These are phyloP conservation scores for Apophysomyces trapeziformis DNA, from an alignment of 371 early-diverging fungal species.

Conservation along the genomic window DNA sequence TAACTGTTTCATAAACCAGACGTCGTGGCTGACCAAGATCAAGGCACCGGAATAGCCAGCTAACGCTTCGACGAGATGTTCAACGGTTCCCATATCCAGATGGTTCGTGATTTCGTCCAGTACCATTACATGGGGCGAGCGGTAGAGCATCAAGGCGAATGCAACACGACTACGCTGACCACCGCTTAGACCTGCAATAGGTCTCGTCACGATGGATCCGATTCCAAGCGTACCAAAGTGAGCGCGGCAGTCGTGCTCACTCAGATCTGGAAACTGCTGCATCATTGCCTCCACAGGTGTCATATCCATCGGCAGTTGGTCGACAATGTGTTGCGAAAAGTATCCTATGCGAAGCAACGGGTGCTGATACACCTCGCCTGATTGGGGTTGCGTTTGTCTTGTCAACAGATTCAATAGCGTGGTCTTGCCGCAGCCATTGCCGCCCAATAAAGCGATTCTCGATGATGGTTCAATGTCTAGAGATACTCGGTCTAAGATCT, in stretches of 20 bases:
- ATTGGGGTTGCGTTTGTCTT: constrained; percentile 58
- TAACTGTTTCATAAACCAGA: constrained; percentile 69
- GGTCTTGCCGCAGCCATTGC: constrained; percentile 85
- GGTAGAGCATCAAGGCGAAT: constrained; percentile 68
- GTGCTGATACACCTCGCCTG: constrained; percentile 64
- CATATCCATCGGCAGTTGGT: constrained; percentile 57
- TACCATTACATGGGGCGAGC: constrained; percentile 75
- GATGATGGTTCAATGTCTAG: constrained; percentile 63
- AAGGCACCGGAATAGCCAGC: constrained; percentile 65
- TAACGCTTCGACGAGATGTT: constrained; percentile 65
- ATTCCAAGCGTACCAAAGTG: constrained; percentile 73
- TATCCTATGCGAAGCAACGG: constrained; percentile 70
- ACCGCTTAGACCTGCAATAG: constrained; percentile 65
- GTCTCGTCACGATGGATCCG: constrained; percentile 51
- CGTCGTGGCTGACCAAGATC: constrained; percentile 75
- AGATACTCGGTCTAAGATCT: constrained; percentile 58
- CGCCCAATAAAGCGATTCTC: constrained; percentile 75
- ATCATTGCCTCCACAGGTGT: constrained; percentile 55
- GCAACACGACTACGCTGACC: constrained; percentile 81
- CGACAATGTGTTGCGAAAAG: constrained; percentile 83
- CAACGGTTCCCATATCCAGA: constrained; percentile 77
- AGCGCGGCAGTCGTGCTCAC: constrained; percentile 62
- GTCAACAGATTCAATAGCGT: constrained; percentile 79
- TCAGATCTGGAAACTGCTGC: constrained; percentile 45
- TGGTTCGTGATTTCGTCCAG: constrained; percentile 90